Evolutionary conservation across 495 filamentous ascomycete genomes (phyloP).

Genomic region (Friedmanniomyces simplex): DNA sequence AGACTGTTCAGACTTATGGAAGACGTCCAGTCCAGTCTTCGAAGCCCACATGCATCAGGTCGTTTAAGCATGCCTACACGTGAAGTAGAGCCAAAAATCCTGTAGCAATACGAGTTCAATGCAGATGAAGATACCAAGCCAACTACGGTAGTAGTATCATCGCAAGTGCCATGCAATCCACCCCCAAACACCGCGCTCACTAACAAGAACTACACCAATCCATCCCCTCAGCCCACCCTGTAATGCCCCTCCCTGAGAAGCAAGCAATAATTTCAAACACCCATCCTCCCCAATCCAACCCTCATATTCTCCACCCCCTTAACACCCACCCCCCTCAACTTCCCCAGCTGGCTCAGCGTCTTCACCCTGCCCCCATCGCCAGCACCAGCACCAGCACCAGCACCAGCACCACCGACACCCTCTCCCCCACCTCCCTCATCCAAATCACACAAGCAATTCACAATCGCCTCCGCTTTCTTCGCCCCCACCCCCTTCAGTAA

Average conservation of each 20-base stretch:
- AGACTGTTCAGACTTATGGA: too few relatives aligned
- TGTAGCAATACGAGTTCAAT: too few relatives aligned
- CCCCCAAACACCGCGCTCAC: constrained; percentile 4
- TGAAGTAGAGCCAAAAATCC: too few relatives aligned
- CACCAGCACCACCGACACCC: too few relatives aligned
- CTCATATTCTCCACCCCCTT: constrained; percentile 47
- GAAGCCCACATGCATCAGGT: too few relatives aligned
- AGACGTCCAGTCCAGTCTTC: too few relatives aligned
- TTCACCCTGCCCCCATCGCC: constrained; percentile 35
- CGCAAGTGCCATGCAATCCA: not conserved
- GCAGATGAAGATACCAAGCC: too few relatives aligned
- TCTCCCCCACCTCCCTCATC: constrained; percentile 35
- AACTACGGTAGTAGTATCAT: too few relatives aligned
- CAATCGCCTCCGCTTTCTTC: constrained; percentile 55
- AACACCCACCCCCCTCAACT: constrained; percentile 49
- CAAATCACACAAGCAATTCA: constrained; percentile 43
- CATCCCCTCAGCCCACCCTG: too few relatives aligned
- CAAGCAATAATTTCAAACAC: constrained; percentile 2
- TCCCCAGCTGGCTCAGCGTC: constrained; percentile 42
- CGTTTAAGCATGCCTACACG: too few relatives aligned
- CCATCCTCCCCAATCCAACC: constrained; percentile 18
- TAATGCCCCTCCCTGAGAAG: too few relatives aligned
- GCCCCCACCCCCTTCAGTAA: constrained; percentile 59
- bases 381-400: constrained; percentile 33
- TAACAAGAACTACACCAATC: not conserved